These are phyloP conservation scores for Coelastrella sp. DNA, from an alignment of 139 green algal species.

Conservation along the genomic window DNA sequence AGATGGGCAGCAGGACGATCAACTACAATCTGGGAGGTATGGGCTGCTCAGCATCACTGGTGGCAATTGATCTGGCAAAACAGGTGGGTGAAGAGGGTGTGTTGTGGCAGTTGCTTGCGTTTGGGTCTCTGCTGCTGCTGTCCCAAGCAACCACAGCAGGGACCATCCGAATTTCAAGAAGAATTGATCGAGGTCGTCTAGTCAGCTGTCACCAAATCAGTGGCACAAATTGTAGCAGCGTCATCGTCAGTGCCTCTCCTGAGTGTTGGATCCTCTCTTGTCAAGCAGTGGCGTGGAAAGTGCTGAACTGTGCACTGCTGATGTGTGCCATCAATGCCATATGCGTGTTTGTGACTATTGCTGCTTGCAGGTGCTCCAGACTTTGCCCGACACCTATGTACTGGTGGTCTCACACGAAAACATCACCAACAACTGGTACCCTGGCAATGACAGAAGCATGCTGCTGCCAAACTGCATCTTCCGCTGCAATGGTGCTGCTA, in stretches of 20 bases:
- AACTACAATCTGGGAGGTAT: slow-evolving; percentile 97
- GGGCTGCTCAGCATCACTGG: slow-evolving; percentile 71
- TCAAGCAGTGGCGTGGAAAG: too few relatives aligned
- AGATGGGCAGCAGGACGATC: slow-evolving; percentile 89
- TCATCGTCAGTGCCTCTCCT: too few relatives aligned
- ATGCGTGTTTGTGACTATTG: neutral
- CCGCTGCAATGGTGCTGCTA: slow-evolving; percentile 83
- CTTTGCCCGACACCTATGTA: slow-evolving; percentile 73
- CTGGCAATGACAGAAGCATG: slow-evolving; percentile 90
- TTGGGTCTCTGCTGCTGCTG: neutral
- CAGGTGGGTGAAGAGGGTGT: too few relatives aligned
- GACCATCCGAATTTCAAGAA: too few relatives aligned
- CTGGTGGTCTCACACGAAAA: slow-evolving; percentile 97
- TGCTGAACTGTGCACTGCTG: too few relatives aligned
- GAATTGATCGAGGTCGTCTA: too few relatives aligned
- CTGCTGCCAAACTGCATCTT: slow-evolving; percentile 95
- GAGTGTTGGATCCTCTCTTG: too few relatives aligned
- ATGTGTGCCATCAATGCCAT: too few relatives aligned
- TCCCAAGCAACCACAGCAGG: neutral
- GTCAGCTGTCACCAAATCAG: too few relatives aligned
- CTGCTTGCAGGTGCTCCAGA: slow-evolving; percentile 78
- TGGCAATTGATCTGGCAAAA: slow-evolving; percentile 85
- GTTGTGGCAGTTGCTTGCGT: neutral
- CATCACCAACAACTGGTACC: slow-evolving; percentile 92
- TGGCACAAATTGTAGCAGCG: too few relatives aligned